phyloP scores from a whole-genome alignment of 2,329 filamentous ascomycete genomes.

The Colletotrichum endophyticum region DNA sequence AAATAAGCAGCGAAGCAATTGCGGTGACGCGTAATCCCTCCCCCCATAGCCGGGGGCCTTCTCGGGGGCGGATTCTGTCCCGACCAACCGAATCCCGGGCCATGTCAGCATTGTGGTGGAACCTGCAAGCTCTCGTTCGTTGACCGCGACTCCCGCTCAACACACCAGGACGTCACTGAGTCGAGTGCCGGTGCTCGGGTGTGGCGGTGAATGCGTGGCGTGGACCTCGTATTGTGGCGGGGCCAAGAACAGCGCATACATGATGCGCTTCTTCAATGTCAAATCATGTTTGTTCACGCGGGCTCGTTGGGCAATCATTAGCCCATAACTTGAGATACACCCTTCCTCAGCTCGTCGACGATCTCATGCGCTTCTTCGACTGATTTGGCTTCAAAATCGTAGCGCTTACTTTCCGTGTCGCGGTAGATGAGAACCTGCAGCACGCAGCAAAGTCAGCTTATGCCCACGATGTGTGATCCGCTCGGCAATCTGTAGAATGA shows the following conservation, averaged over 20 bases:
- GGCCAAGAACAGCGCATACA: not conserved
- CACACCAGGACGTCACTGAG: not conserved
- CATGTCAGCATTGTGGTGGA: conserved; percentile 1
- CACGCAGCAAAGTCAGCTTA: not conserved
- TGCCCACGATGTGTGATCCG: not conserved
- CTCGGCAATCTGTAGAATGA: not conserved
- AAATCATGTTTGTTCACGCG: not conserved
- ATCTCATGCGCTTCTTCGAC: conserved; percentile 78
- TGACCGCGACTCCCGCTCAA: not conserved
- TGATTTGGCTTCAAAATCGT: conserved; percentile 82
- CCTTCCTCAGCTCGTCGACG: conserved; percentile 78
- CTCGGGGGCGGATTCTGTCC: not conserved
- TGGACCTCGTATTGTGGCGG: not conserved
- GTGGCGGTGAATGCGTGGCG: conserved; percentile 17
- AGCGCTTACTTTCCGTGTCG: conserved; percentile 77
- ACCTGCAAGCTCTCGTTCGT: not conserved
- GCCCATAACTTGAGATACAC: conserved; percentile 47
- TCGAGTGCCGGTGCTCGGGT: not conserved
- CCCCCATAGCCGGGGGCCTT: not conserved
- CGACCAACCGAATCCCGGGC: not conserved
- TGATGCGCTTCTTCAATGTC: not conserved
- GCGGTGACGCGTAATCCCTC: conserved; percentile 17
- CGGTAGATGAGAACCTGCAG: conserved; percentile 72
- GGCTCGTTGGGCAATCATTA: not conserved
- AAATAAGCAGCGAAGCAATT: not conserved